Base-by-base conservation (phyloP, 2,329 filamentous ascomycete genomes). In the Calonectria montana region DNA sequence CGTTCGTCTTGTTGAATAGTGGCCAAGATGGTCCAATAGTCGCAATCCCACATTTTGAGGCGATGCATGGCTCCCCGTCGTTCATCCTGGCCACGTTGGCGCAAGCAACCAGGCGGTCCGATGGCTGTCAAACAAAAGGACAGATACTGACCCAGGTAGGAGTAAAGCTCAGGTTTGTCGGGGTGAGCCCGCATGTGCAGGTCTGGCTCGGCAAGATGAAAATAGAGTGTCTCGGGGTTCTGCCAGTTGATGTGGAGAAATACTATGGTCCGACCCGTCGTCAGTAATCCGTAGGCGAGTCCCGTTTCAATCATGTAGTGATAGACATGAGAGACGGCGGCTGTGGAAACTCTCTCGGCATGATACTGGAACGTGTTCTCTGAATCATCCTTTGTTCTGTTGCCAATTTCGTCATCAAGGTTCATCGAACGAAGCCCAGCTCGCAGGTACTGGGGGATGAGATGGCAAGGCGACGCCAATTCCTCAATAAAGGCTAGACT, bases 251-350 rank as follows among this genome's bases (percentile, higher is more conserved):
- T n/a, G 48, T 65, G 71, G 13, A 72, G 70, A 43, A 67, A 72
- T 1, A 72, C 62, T 0, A 57, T 72, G 5, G 53, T 57, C 6
- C 74, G 27, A 5, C 70, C 65, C 0, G 55, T 75, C 0, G 70
- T 75, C n/a, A 88, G 67, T 29, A 82, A 79, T 15, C 86, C 82
- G 71, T 86, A 87, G 67, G 85, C 81, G 8, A 87, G 79, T 0
- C 87, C 84, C 16, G 78, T 79, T 62, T 85, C 75, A 13, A 89
- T 82, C 83, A 89, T 89, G 76, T 88, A 88, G 41, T 86, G 82
- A 74, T 86, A 89, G 0, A 82, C 84, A 77, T 89, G 84, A 5
- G 85, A 85, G 43, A 89, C 77, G 15, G 86, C 83, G 27, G 86
- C 83, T 10, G 83, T 81, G 0, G 84, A 79, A 6, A 86, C 79